These are phyloP conservation scores for Fraxinus nigra DNA, from an alignment of 305 asterid species.

Conservation along the genomic window DNA sequence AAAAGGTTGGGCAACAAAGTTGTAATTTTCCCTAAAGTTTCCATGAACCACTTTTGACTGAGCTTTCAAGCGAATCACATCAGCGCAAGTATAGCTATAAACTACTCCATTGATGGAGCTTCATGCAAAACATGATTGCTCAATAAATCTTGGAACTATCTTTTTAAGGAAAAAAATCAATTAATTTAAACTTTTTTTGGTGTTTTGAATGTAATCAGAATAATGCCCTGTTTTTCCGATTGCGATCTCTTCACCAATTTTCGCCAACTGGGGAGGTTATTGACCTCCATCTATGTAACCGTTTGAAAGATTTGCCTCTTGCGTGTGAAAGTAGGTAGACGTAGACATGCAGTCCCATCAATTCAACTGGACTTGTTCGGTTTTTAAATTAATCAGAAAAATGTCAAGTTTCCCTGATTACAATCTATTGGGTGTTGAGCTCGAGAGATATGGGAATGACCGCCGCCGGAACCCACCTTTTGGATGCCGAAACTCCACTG, in stretches of 20 bases:
- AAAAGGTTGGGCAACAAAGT: background rate
- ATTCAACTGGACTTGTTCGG: background rate
- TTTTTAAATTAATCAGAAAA: background rate
- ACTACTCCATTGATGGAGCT: background rate
- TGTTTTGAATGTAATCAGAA: background rate
- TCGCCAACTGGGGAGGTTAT: background rate
- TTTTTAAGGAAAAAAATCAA: background rate
- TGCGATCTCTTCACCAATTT: background rate
- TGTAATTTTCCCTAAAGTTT: background rate
- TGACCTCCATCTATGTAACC: background rate
- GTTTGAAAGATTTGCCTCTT: background rate
- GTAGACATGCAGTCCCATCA: background rate
- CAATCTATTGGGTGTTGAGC: background rate
- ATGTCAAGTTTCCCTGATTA: background rate
- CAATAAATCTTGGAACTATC: too few species aligned
- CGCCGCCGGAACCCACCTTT: background rate
- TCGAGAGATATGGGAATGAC: background rate
- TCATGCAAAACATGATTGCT: background rate
- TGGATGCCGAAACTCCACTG: slow-evolving; percentile 13
- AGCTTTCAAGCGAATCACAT: background rate
- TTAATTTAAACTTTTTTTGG: too few species aligned
- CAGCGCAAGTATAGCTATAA: background rate
- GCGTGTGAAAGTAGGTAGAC: background rate
- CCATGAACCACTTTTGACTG: background rate
- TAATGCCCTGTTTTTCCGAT: background rate